Evolutionary conservation across 768 basidiomycete genomes (phyloP), one percentile per base, ranked within the genome.

Genomic region (Hypholoma fasciculare): DNA sequence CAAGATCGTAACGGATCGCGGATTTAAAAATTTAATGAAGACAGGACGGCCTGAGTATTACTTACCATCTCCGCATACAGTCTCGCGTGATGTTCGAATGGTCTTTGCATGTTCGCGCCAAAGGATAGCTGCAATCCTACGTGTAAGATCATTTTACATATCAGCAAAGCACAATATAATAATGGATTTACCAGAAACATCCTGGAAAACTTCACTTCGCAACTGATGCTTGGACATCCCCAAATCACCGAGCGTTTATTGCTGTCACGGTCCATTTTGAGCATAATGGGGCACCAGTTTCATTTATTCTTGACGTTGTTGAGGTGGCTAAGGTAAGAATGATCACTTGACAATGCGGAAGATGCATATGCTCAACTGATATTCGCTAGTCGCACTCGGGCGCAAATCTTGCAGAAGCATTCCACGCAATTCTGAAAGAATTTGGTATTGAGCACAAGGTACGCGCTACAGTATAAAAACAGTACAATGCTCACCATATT

Each of bases 201-300:
- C 53, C 68, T 0, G 73, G 76, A 0, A 20, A 42, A 3, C 54
- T 78, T 1, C 74, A 60, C 49, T 75, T 77, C 54, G 68, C 67
- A 0, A 73, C 70, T 0, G 74, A 78, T 58, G 66, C 66, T 0
- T 78, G 74, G 76, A 74, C 74, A 0, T 75, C 71, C 0, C 68
- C 71, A 0, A 76, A 78, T 55, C 71, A 76, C 39, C 20, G 57
- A 0, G 71, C 70, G 0, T 73, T 63, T 49, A 52, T 74, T 3
- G 72, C 69, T 0, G 46, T 72, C 12, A 67, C 64, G 0, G 73
- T 72, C 0, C 76, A 78, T 38, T 62, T 75, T 16, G 68, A 71
- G 19, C 30, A 67, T 23, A 23, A 23, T 23, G 23, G 23, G 4
- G 23, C 23, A 1, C 23, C 23, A 23, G 23, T 23, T 23, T 23